Evolutionary conservation across 306 rosid genomes (phyloP), one percentile per base, ranked within the genome.

Genomic region (Geum urbanum): DNA sequence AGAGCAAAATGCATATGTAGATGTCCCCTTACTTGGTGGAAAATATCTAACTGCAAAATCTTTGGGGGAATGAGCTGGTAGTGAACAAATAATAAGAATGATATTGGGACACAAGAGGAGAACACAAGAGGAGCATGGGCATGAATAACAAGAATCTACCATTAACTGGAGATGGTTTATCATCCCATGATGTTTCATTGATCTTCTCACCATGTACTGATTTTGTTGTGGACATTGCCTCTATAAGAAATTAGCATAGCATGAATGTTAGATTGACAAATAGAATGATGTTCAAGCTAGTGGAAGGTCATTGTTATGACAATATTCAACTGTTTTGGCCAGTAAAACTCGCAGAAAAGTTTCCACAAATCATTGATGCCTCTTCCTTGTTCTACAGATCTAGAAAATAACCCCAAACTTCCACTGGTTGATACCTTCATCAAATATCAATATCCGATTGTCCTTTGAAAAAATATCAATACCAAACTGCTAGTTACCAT

Each of bases 201-300:
- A 61, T 69, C 75, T 63, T 51, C 71, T 63, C 67, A 64, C 3
- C n/a, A 20, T 43, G 32, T 27, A 63, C 63, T 45, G 66, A 61
- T 60, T 72, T 51, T 67, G 58, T 50, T 52, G 49, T 52, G 49
- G 77, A 72, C 58, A 43, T 65, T 62, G 57, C n/a, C 15, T 72
- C 73, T 50, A 18, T 27, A 32, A 58, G 49, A 14, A 72, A 9
- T 54, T 45, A 64, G 40, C 8, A n/a, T 8, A 8, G 9, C 35
- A 49, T 41, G 66, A 50, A 39, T 48, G 15, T 59, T 15, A 20
- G 68, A 20, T 68, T 24, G 27, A 24, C 27, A 2, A 24, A 24
- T 24, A 24, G 27, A 24, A 0, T 41, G 51, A 35, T 50, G 63
- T 1, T 11, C 63, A 63, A 22, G 13, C 65, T 3, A 18, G 61